Evolutionary conservation across 192 early-diverging fungal species (phyloP).

Genomic region (Podila epigama): DNA sequence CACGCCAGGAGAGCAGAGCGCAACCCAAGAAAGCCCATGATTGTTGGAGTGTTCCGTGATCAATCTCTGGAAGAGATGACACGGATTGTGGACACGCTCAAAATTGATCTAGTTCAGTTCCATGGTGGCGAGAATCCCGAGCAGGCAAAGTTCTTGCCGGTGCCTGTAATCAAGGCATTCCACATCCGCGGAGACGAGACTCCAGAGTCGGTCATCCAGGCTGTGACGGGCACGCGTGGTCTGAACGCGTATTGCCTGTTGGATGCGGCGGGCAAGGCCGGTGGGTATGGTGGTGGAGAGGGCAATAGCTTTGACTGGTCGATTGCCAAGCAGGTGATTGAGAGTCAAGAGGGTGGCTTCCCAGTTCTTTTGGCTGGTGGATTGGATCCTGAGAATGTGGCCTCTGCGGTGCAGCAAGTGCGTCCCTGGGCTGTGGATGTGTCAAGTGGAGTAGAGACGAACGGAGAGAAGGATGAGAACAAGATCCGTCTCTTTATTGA

Average conservation of each 20-base stretch:
- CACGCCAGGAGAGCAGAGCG: constrained; percentile 53
- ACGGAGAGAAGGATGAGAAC: constrained; percentile 77
- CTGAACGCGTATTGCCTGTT: constrained; percentile 62
- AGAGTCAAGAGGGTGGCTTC: constrained; percentile 55
- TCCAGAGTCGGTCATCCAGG: constrained; percentile 55
- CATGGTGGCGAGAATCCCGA: constrained; percentile 83
- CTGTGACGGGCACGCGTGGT: constrained; percentile 46
- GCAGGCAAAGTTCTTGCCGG: constrained; percentile 73
- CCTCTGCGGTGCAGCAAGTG: constrained; percentile 69
- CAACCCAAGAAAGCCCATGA: constrained; percentile 69
- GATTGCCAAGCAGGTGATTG: constrained; percentile 62
- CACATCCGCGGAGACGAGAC: constrained; percentile 70
- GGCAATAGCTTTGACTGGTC: constrained; percentile 90
- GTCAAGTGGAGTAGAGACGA: constrained; percentile 89
- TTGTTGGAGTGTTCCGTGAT: constrained; percentile 95
- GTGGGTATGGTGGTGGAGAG: constrained; percentile 74
- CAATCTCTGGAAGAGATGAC: constrained; percentile 82
- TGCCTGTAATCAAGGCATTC: constrained; percentile 90
- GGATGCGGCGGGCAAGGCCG: constrained; percentile 69
- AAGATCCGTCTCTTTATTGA: constrained; percentile 81
- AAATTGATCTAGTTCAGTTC: constrained; percentile 93
- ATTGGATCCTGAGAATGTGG: constrained; percentile 83
- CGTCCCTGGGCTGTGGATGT: constrained; percentile 92
- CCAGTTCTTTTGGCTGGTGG: constrained; percentile 93
- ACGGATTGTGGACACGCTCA: constrained; percentile 61